A percentile compares a stretch with the other conserved stretches of the same genome.
phyloP scores from a whole-genome alignment of 192 early-diverging fungal species.

The Mortierella antarctica region DNA sequence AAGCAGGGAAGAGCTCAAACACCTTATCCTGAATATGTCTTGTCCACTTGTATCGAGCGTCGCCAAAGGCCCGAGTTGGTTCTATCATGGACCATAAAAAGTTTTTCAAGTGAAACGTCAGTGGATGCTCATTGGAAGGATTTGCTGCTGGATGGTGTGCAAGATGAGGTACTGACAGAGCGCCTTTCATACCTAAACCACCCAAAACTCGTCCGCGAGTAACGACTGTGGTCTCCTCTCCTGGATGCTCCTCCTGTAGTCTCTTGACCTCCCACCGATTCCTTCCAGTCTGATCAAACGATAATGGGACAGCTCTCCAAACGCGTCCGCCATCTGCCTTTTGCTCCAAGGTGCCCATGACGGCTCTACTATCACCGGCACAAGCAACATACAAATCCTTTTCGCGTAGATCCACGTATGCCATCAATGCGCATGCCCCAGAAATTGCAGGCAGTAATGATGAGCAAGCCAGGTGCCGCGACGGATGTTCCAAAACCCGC shows the following conservation, averaged over 20 bases:
- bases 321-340: slow-evolving; percentile 50
- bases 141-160: neutral
- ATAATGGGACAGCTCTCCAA: slow-evolving; percentile 68
- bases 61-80: slow-evolving; percentile 73
- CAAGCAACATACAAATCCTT: slow-evolving; percentile 63
- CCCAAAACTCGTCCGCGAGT: slow-evolving; percentile 70
- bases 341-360: slow-evolving; percentile 54
- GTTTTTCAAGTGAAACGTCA: neutral
- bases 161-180: slow-evolving; percentile 30
- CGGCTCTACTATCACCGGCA: slow-evolving; percentile 64
- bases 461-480: slow-evolving; percentile 34
- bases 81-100: slow-evolving; percentile 16
- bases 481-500: slow-evolving; percentile 44
- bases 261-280: slow-evolving; percentile 65
- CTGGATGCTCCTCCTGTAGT: slow-evolving; percentile 76
- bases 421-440: slow-evolving; percentile 64
- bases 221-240: slow-evolving; percentile 70
- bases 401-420: slow-evolving; percentile 56
- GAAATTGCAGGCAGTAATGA: slow-evolving; percentile 55
- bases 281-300: slow-evolving; percentile 70
- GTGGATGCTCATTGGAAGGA: neutral
- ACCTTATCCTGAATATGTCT: slow-evolving; percentile 64
- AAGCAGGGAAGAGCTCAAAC: slow-evolving; percentile 59
- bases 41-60: slow-evolving; percentile 78
- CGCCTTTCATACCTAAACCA: slow-evolving; percentile 52